Conservation (phyloP, 352 stramenopile genomes). For the Phytopythium montanum region DNA sequence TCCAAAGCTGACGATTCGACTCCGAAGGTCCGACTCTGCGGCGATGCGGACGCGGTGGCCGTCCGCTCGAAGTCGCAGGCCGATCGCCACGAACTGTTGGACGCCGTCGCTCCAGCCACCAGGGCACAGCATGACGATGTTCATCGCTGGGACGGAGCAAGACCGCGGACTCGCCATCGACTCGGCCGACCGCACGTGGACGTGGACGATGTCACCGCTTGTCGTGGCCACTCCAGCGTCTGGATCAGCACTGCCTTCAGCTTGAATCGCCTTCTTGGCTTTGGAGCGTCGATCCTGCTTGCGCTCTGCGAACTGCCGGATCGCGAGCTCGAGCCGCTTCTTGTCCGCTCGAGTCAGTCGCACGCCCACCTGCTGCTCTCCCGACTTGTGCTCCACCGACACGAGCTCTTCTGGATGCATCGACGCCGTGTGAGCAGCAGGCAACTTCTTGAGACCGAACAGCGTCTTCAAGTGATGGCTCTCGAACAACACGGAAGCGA, state of each 20-base stretch:
- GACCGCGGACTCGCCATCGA: neutral
- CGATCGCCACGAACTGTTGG: conserved; percentile 74
- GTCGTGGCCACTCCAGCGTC: neutral
- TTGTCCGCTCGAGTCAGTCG: conserved; percentile 15
- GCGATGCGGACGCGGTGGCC: conserved; percentile 91
- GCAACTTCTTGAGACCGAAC: conserved; percentile 33
- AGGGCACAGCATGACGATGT: conserved; percentile 65
- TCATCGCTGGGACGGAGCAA: conserved; percentile 44
- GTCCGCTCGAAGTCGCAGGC: conserved; percentile 58
- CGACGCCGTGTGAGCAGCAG: conserved; percentile 39
- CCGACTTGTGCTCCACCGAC: conserved; percentile 19
- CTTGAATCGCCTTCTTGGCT: neutral
- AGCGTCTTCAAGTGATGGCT: conserved; percentile 39
- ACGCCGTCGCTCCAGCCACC: conserved; percentile 71
- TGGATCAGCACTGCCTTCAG: neutral
- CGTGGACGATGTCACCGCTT: neutral
- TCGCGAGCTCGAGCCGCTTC: neutral
- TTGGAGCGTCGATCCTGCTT: neutral
- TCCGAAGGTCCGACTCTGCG: conserved; percentile 71
- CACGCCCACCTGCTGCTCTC: conserved; percentile 33
- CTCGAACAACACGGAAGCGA: conserved; percentile 34
- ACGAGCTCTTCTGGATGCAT: conserved; percentile 49
- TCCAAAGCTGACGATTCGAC: conserved; percentile 51
- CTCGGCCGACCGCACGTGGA: neutral
- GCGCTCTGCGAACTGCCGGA: neutral